Evolutionary conservation across 805 yeast species (phyloP), one percentile per base, ranked within the genome.

Genomic region (Ogataea angusta): DNA sequence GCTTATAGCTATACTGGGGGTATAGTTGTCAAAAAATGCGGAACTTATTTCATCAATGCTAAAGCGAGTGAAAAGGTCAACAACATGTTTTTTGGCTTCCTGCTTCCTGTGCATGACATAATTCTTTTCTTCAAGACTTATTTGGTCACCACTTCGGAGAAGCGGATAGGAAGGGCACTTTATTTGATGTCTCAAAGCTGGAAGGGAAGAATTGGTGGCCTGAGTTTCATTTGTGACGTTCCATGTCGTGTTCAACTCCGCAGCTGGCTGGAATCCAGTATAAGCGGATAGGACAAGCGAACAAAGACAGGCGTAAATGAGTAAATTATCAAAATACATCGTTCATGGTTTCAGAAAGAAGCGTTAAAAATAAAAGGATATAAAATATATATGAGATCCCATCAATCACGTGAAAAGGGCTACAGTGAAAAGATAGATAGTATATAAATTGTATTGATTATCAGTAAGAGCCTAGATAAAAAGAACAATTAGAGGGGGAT

Each of bases 1-100:
- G 2, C 75, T 68, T 2, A 74, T 46, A 5, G 71, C 73, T 7
- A 73, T 63, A 12, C 40, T 38, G 2, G 52, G 52, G 10, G 43
- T 36, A 19, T 28, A 36, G 10, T 29, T 17, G 12, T 26, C 42
- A 18, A 47, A 28, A 12, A 44, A 19, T 3, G 12, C 4, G 7
- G 43, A 23, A 19, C 34, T 40, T n/a, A 43, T 16, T 13, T 32
- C 48, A 14, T 41, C 48, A 10, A 47, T 43, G 8, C 30, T 34
- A 19, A 47, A 42, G n/a, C 51, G 24, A 12, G 39, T 38, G 27
- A 48, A 43, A 14, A 45, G 38, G 13, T 45, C 42, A 5, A 38
- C 5, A 2, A 48, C 8, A 13, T 41, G 34, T 2, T 23, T 15
- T 15, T 26, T 37, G 14, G 39, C 24, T 15, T 23, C 30, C 8